A percentile compares a stretch with the other conserved stretches of the same genome.
Evolutionary conservation across 371 early-diverging fungal species (phyloP).

Genomic region (Mortierella sp.): DNA sequence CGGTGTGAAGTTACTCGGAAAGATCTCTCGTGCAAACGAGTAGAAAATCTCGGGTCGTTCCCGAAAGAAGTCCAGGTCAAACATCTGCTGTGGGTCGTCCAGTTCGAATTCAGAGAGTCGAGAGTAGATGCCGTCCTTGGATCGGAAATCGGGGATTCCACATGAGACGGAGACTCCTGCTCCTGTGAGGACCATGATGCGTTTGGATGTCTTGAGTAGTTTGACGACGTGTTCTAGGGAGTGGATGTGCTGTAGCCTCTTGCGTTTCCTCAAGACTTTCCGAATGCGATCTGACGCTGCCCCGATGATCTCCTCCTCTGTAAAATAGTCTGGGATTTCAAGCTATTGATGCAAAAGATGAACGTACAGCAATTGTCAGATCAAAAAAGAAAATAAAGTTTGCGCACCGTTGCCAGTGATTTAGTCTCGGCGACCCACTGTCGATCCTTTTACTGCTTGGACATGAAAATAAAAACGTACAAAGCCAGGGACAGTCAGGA

Average conservation of each 20-base stretch:
- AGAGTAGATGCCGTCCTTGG: slow-evolving; percentile 94
- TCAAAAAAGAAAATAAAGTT: neutral
- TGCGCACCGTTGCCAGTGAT: neutral
- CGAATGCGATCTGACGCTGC: slow-evolving; percentile 64
- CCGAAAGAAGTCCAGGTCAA: slow-evolving; percentile 91
- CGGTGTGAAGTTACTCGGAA: slow-evolving; percentile 92
- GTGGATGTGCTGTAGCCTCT: slow-evolving; percentile 69
- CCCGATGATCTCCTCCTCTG: slow-evolving; percentile 64
- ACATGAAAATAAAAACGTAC: slow-evolving; percentile 19
- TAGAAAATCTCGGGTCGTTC: slow-evolving; percentile 91
- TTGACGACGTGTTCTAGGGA: slow-evolving; percentile 82
- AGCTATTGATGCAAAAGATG: slow-evolving; percentile 4
- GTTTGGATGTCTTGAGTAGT: slow-evolving; percentile 73
- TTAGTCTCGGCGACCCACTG: neutral
- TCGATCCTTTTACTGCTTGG: neutral
- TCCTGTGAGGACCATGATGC: slow-evolving; percentile 94
- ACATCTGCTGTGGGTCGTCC: slow-evolving; percentile 92
- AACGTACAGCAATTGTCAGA: neutral
- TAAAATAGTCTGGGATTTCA: slow-evolving; percentile 27
- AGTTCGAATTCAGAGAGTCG: slow-evolving; percentile 81
- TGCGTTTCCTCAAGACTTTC: slow-evolving; percentile 70
- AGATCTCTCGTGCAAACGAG: slow-evolving; percentile 92
- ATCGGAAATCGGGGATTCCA: slow-evolving; percentile 99
- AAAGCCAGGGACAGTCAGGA: slow-evolving; percentile 30
- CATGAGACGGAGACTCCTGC: slow-evolving; percentile 96